phyloP scores from a whole-genome alignment of 148 eudicot genomes.

The Spergularia marina region DNA sequence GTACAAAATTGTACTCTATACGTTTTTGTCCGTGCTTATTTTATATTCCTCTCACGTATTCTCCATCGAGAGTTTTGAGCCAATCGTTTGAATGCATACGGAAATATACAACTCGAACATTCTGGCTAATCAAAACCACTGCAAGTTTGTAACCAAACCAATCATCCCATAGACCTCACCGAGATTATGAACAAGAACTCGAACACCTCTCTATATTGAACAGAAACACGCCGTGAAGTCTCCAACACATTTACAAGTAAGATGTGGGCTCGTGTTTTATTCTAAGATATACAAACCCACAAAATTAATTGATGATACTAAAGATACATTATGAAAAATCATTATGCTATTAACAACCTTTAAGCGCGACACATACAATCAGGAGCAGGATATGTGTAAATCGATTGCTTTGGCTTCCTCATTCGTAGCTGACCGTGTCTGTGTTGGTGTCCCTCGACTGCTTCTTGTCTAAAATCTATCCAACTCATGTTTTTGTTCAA shows the following conservation, averaged over 20 bases:
- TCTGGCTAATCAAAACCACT: too few relatives aligned
- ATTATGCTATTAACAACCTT: constrained; percentile 12
- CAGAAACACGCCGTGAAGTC: not conserved
- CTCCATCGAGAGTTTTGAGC: too few relatives aligned
- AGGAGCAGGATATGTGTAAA: constrained; percentile 94
- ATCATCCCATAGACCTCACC: not conserved
- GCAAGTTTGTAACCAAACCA: too few relatives aligned
- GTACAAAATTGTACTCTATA: too few relatives aligned
- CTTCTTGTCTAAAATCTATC: constrained; percentile 73
- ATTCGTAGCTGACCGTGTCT: constrained; percentile 79
- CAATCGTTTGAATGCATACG: too few relatives aligned
- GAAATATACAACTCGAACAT: too few relatives aligned
- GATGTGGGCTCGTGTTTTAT: constrained; percentile 24
- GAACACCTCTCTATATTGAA: not conserved
- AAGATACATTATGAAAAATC: not conserved
- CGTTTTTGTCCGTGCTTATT: too few relatives aligned
- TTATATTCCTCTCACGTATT: too few relatives aligned
- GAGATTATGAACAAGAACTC: not conserved
- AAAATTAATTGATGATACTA: constrained; percentile 19
- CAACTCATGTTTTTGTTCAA: constrained; percentile 86
- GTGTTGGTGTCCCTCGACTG: constrained; percentile 71
- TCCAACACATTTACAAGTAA: constrained; percentile 32
- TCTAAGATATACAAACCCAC: constrained; percentile 24
- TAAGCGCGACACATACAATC: constrained; percentile 90
- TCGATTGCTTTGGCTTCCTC: constrained; percentile 66